Evolutionary conservation across 1,284 basidiomycete species (phyloP), one percentile per base, ranked within the genome.

Genomic region (Tilletia indica): DNA sequence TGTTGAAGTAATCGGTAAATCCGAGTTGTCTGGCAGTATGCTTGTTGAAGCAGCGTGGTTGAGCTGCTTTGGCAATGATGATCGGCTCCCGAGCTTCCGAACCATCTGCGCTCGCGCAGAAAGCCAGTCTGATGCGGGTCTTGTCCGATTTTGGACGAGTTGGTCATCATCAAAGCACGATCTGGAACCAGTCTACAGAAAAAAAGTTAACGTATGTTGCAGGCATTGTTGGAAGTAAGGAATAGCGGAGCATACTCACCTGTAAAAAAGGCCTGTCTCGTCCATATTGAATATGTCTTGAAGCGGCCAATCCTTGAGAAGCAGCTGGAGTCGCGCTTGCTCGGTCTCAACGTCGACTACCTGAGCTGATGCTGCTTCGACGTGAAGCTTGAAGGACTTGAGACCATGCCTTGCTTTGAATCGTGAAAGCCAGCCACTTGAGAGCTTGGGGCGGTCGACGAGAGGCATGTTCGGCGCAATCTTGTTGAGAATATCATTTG

Each of bases 211-310:
- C 14, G 36, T 61, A 19, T n/a, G 25, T n/a, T 4, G 4, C 16
- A 31, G 51, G 8, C 58, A 61, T 11, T 5, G 14, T 12, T 5
- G 58, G 31, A 61, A 61, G 25, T 4, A 6, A 38, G 5, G 58
- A 12, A 61, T 3, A 61, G 8, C 4, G 11, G 6, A 6, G 25
- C 12, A 4, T 19, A 61, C 58, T 61, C 6, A 61, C 31, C 25
- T 9, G 8, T 38, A 61, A 31, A 61, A 36, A 5, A 19, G 36
- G 4, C 16, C 21, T 6, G 58, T 61, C 58, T 61, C 58, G 34
- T 61, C 58, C 58, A 61, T 61, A 36, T 61, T 61, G 58, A 61
- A 61, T 11, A 61, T 61, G 58, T 61, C 58, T 31, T 61, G 3
- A 5, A 12, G 21, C 4, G 19, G 21, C 58, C 58, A 61, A 19